Evolutionary conservation across 345 rosid genomes (phyloP).

Genomic region (Camelina neglecta): DNA sequence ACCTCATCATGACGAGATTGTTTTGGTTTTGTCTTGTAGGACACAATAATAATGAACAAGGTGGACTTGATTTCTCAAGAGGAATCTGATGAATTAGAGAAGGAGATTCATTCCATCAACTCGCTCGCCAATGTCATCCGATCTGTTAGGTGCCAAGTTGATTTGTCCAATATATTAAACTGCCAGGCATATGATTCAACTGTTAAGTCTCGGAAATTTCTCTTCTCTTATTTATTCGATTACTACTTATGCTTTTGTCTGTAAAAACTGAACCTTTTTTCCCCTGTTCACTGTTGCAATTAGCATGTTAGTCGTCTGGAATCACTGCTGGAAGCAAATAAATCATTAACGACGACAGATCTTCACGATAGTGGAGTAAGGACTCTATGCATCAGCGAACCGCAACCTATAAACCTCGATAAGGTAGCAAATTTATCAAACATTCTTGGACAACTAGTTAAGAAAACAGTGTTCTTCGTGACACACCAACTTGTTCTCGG

Average conservation of each 20-base stretch:
- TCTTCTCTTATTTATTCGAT: neutral
- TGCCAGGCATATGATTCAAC: slow-evolving; percentile 84
- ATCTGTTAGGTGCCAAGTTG: slow-evolving; percentile 79
- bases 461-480: slow-evolving; percentile 9
- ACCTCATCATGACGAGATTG: slow-evolving; percentile 8
- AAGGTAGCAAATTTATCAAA: slow-evolving; percentile 58
- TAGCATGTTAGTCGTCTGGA: slow-evolving; percentile 74
- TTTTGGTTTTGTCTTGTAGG: slow-evolving; percentile 54
- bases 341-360: slow-evolving; percentile 59
- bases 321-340: slow-evolving; percentile 67
- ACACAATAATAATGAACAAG: slow-evolving; percentile 90
- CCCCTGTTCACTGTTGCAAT: slow-evolving; percentile 1
- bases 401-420: slow-evolving; percentile 61
- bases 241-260: slow-evolving; percentile 6
- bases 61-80: slow-evolving; percentile 76
- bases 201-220: slow-evolving; percentile 53
- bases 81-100: slow-evolving; percentile 70
- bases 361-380: slow-evolving; percentile 81
- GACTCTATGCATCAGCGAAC: slow-evolving; percentile 74
- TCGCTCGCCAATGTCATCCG: slow-evolving; percentile 75
- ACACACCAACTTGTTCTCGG: slow-evolving; percentile 15
- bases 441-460: slow-evolving; percentile 4
- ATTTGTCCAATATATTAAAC: slow-evolving; percentile 69
- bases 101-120: slow-evolving; percentile 75
- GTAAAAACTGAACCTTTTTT: slow-evolving; percentile 37